Evolutionary conservation across 2,329 filamentous ascomycete genomes (phyloP).

Genomic region (Xylaria sp.): DNA sequence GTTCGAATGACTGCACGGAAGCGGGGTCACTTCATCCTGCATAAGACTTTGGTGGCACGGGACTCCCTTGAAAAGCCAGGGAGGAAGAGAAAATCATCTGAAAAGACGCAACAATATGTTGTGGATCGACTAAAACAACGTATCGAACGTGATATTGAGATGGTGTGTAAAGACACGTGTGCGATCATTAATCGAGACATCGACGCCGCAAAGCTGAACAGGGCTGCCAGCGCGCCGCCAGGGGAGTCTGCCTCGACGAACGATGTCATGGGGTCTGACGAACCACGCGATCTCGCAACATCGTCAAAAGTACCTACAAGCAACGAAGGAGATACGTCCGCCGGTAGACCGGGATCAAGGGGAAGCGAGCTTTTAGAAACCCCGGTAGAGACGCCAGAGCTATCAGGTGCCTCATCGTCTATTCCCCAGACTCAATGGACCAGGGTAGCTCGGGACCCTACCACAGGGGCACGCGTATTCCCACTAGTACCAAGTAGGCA

Average conservation of each 20-base stretch:
- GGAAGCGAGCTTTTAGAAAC: slow-evolving; percentile 24
- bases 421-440: slow-evolving; percentile 36
- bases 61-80: slow-evolving; percentile 50
- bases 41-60: slow-evolving; percentile 59
- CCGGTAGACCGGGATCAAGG: slow-evolving; percentile 20
- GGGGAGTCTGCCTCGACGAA: slow-evolving; percentile 17
- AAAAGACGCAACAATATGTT: slow-evolving; percentile 55
- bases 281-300: slow-evolving; percentile 17
- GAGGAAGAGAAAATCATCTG: slow-evolving; percentile 49
- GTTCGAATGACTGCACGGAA: slow-evolving; percentile 62
- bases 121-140: slow-evolving; percentile 57
- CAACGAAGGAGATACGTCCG: slow-evolving; percentile 15
- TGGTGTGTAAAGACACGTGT: slow-evolving; percentile 64
- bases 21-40: slow-evolving; percentile 64
- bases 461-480: slow-evolving; percentile 44
- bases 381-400: slow-evolving; percentile 27
- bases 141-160: slow-evolving; percentile 60
- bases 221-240: slow-evolving; percentile 16
- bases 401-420: slow-evolving; percentile 33
- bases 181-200: slow-evolving; percentile 53
- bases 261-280: slow-evolving; percentile 20
- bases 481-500: slow-evolving; percentile 39
- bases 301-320: slow-evolving; percentile 6
- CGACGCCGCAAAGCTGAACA: slow-evolving; percentile 19
- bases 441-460: slow-evolving; percentile 36